Conservation (phyloP, 805 yeast genomes). For the Schwanniomyces pseudopolymorphus region DNA sequence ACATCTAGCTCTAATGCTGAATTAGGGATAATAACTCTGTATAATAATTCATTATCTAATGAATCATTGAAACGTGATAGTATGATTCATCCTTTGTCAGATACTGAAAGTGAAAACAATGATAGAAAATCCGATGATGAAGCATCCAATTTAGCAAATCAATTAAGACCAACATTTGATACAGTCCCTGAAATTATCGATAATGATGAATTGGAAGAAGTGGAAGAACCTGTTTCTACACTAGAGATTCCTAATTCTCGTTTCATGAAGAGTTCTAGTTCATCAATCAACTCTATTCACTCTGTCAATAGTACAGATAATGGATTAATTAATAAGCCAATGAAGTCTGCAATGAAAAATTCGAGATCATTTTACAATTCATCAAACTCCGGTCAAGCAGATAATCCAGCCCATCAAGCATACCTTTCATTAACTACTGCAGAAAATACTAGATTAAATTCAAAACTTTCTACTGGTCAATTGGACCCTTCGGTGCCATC, state of each 20-base stretch:
- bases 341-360: slow-evolving; percentile 53
- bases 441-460: slow-evolving; percentile 73
- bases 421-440: slow-evolving; percentile 72
- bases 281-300: slow-evolving; percentile 29
- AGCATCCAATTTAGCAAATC: slow-evolving; percentile 20
- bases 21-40: slow-evolving; percentile 20
- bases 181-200: slow-evolving; percentile 27
- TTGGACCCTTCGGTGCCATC: slow-evolving; percentile 12
- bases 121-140: slow-evolving; percentile 21
- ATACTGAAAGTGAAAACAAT: slow-evolving; percentile 22
- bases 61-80: slow-evolving; percentile 16
- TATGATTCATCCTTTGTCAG: slow-evolving; percentile 2
- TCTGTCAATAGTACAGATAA: slow-evolving; percentile 4
- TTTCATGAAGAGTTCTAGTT: slow-evolving; percentile 19
- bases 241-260: slow-evolving; percentile 3
- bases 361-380: slow-evolving; percentile 22
- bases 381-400: slow-evolving; percentile 1
- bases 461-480: slow-evolving; percentile 49
- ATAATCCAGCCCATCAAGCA: slow-evolving; percentile 57
- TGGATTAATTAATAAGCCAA: slow-evolving; percentile 25
- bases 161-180: slow-evolving; percentile 33
- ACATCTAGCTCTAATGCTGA: slow-evolving; percentile 10
- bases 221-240: neutral
- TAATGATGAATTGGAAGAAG: too few relatives aligned
- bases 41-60: slow-evolving; percentile 16